Percentiles rank a stretch among this genome's conserved stretches.
Conservation (phyloP, 768 basidiomycete genomes). For the Mycena latifolia region DNA sequence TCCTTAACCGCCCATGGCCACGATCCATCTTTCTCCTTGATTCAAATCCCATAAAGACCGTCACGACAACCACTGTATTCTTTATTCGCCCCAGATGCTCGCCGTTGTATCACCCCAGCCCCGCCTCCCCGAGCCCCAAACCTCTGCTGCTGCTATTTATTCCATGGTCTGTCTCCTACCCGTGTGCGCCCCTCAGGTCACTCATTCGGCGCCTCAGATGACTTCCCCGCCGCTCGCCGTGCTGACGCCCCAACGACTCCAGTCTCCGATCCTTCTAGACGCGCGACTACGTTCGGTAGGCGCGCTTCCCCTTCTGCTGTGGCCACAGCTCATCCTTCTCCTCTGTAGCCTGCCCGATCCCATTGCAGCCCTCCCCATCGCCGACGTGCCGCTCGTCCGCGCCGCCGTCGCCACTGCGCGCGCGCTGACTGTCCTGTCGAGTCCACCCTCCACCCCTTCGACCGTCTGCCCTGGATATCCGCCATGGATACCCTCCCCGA, state of each 20-base stretch:
- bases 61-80: constrained; percentile 50
- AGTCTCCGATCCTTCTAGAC: constrained; percentile 42
- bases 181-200: background rate
- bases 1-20: constrained; percentile 12
- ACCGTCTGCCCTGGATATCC: constrained; percentile 77
- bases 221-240: constrained; percentile 24
- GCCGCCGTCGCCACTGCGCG: constrained; percentile 56
- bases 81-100: constrained; percentile 50
- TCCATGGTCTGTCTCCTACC: constrained; percentile 27
- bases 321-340: constrained; percentile 8
- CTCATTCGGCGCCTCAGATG: constrained; percentile 30
- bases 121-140: constrained; percentile 38
- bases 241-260: constrained; percentile 31
- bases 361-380: constrained; percentile 50
- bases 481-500: constrained; percentile 63
- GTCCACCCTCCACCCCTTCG: constrained; percentile 58
- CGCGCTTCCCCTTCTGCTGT: constrained; percentile 1
- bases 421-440: constrained; percentile 56
- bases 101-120: constrained; percentile 58
- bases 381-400: constrained; percentile 44
- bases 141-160: constrained; percentile 41
- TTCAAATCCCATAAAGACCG: constrained; percentile 36
- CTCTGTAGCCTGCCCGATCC: constrained; percentile 12
- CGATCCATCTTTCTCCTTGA: constrained; percentile 42
- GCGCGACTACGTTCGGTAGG: constrained; percentile 30